These are phyloP conservation scores for Serpula lacrymans DNA, from an alignment of 768 basidiomycete species.

Conservation along the genomic window DNA sequence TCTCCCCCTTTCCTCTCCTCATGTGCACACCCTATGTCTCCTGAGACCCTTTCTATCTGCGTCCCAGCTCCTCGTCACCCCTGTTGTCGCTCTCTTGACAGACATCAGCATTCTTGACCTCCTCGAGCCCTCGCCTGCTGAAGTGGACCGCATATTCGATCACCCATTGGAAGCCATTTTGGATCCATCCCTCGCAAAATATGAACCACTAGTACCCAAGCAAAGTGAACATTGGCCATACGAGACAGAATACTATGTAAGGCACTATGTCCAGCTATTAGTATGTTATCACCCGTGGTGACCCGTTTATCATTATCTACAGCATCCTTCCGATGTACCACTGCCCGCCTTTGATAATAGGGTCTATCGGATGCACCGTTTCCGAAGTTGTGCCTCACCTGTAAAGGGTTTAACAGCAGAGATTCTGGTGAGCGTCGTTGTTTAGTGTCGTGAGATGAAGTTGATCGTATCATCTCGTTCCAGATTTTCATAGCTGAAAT, in stretches of 20 bases:
- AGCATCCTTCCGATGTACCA: constrained; percentile 57
- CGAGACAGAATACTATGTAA: constrained; percentile 66
- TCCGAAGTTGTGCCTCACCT: constrained; percentile 73
- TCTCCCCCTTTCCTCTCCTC: constrained; percentile 53
- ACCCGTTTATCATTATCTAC: background rate
- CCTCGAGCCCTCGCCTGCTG: constrained; percentile 55
- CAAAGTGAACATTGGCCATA: constrained; percentile 82
- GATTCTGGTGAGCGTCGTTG: constrained; percentile 55
- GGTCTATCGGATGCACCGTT: constrained; percentile 79
- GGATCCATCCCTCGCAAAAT: constrained; percentile 48
- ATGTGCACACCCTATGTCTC: constrained; percentile 56
- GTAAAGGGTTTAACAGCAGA: constrained; percentile 84
- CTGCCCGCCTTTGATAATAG: constrained; percentile 46
- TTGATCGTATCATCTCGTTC: constrained; percentile 35
- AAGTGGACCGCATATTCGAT: constrained; percentile 79
- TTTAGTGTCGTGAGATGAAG: background rate
- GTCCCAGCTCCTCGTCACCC: constrained; percentile 70
- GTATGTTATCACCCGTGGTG: background rate
- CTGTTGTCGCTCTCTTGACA: constrained; percentile 70
- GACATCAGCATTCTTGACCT: constrained; percentile 44
- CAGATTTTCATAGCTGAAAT: constrained; percentile 55
- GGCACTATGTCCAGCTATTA: constrained; percentile 27
- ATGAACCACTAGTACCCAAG: constrained; percentile 45
- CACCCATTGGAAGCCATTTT: constrained; percentile 75
- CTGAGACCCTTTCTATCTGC: constrained; percentile 68